phyloP scores from a whole-genome alignment of 371 early-diverging fungal species.

The Rhizopus stolonifer region DNA sequence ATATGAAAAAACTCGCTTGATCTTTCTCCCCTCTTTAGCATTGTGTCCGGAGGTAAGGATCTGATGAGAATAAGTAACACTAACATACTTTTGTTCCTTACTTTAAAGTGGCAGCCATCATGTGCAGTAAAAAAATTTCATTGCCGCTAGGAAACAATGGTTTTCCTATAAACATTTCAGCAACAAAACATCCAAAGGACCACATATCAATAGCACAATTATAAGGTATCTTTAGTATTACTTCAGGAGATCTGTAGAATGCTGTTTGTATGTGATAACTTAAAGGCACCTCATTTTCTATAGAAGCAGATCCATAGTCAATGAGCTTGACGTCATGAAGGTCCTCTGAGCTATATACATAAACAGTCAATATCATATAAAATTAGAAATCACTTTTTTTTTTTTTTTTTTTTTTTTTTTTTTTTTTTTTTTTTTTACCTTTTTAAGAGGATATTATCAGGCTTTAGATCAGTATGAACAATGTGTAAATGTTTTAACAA shows the following conservation, averaged over 20 bases:
- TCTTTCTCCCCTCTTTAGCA: constrained; percentile 10
- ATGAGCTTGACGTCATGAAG: constrained; percentile 92
- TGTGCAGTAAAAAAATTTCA: constrained; percentile 85
- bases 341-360: constrained; percentile 50
- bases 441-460: constrained; percentile 94
- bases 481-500: constrained; percentile 80
- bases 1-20: constrained; percentile 5
- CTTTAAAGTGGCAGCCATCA: constrained; percentile 89
- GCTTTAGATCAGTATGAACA: constrained; percentile 98
- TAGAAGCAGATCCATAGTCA: constrained; percentile 97
- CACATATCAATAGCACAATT: constrained; percentile 97
- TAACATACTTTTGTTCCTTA: constrained; percentile 18
- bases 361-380: neutral
- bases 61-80: neutral
- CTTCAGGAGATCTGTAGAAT: constrained; percentile 97
- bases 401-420: no score
- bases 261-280: constrained; percentile 96
- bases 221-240: constrained; percentile 89
- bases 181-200: constrained; percentile 99
- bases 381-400: no score
- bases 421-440: constrained; percentile 48
- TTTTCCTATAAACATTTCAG: constrained; percentile 90
- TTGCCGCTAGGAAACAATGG: constrained; percentile 93
- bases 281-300: constrained; percentile 71
- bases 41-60: constrained; percentile 13